These are phyloP conservation scores for Orbilia brochopaga DNA, from an alignment of 2,329 filamentous ascomycete species.

Conservation along the genomic window DNA sequence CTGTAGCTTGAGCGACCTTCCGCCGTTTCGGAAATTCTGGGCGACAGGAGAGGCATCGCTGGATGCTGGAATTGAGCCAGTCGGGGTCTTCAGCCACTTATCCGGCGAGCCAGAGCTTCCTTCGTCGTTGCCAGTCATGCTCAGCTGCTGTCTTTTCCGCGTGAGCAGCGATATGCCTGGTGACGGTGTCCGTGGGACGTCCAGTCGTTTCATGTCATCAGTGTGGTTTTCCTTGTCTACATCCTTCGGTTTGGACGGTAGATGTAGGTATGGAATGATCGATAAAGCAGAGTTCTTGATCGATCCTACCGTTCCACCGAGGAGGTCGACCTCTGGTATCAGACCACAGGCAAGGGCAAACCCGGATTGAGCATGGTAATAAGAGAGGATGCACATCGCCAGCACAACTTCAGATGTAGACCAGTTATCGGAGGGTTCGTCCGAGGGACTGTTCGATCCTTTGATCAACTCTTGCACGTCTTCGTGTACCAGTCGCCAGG, in stretches of 20 bases:
- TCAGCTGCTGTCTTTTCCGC: slow-evolving; percentile 52
- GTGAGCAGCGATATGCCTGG: slow-evolving; percentile 48
- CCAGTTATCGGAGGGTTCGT: slow-evolving; percentile 52
- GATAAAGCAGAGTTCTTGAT: slow-evolving; percentile 51
- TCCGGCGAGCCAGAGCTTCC: slow-evolving; percentile 51
- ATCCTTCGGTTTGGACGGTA: slow-evolving; percentile 22
- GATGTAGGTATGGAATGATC: slow-evolving; percentile 36
- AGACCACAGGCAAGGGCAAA: slow-evolving; percentile 53
- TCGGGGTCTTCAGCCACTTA: slow-evolving; percentile 54
- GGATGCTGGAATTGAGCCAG: slow-evolving; percentile 50
- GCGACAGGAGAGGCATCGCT: slow-evolving; percentile 36
- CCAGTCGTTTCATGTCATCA: slow-evolving; percentile 35
- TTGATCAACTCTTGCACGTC: slow-evolving; percentile 52
- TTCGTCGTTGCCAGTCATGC: slow-evolving; percentile 47
- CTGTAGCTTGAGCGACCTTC: slow-evolving; percentile 48
- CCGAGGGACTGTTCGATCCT: slow-evolving; percentile 32
- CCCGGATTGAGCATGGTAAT: slow-evolving; percentile 53
- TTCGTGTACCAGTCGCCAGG: slow-evolving; percentile 52
- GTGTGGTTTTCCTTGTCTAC: slow-evolving; percentile 38
- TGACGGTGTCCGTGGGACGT: slow-evolving; percentile 46
- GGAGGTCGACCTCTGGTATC: slow-evolving; percentile 52
- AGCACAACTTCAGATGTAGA: slow-evolving; percentile 53
- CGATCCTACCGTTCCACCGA: slow-evolving; percentile 52
- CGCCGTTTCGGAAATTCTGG: slow-evolving; percentile 37
- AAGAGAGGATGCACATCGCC: slow-evolving; percentile 53